Percentiles rank a stretch among this genome's conserved stretches.
These are phyloP conservation scores for Stagonosporopsis vannaccii DNA, from an alignment of 2,329 filamentous ascomycete species.

Conservation along the genomic window DNA sequence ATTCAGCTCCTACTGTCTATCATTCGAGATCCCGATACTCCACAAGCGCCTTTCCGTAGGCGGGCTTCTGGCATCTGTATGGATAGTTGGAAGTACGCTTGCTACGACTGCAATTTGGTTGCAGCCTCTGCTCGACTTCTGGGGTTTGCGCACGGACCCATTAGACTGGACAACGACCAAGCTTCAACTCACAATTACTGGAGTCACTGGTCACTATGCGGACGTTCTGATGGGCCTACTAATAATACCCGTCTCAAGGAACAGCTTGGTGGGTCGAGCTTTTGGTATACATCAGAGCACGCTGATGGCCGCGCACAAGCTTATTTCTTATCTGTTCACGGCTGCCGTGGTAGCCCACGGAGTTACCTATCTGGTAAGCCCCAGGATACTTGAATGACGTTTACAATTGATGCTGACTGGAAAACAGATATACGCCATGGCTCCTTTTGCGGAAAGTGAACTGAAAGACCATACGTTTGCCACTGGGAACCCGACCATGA, in stretches of 20 bases:
- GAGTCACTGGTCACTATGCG: slow-evolving; percentile 6
- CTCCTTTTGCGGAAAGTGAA: neutral
- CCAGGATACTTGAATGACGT: neutral
- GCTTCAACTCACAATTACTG: slow-evolving; percentile 1
- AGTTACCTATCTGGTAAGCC: neutral
- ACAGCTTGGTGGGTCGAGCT: slow-evolving; percentile 8
- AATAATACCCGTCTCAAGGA: slow-evolving; percentile 5
- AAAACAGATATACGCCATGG: neutral
- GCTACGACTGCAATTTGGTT: slow-evolving; percentile 7
- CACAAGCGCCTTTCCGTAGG: neutral
- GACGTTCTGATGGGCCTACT: slow-evolving; percentile 2
- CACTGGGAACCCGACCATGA: slow-evolving; percentile 9
- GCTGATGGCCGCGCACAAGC: neutral
- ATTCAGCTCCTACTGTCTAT: neutral
- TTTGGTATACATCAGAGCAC: slow-evolving; percentile 8
- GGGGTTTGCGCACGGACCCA: neutral
- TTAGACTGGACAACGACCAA: slow-evolving; percentile 1
- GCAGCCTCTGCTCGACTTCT: slow-evolving; percentile 1
- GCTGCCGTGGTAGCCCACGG: neutral
- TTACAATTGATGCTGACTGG: neutral
- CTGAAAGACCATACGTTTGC: slow-evolving; percentile 1
- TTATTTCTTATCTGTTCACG: neutral
- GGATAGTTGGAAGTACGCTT: slow-evolving; percentile 5
- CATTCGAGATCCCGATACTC: slow-evolving; percentile 2
- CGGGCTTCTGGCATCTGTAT: slow-evolving; percentile 2